Conservation (phyloP, 129 eudicot genomes). For the Ambrosia artemisiifolia region DNA sequence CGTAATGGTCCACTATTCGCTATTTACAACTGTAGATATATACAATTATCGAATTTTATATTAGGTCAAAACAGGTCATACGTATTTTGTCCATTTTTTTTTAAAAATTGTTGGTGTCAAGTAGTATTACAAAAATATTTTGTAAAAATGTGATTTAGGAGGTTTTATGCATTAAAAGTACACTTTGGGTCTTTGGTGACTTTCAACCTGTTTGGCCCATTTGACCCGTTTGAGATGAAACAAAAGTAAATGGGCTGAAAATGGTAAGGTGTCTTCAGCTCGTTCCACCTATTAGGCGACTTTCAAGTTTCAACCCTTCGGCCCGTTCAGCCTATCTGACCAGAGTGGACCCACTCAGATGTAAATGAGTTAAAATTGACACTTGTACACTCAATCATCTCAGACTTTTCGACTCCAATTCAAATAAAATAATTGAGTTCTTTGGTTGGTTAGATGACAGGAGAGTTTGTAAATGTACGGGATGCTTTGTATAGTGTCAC, state of each 20-base stretch:
- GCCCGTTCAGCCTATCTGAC: background rate
- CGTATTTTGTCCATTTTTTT: background rate
- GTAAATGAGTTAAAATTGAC: background rate
- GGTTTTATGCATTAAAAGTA: background rate
- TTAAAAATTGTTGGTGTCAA: background rate
- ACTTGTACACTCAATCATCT: background rate
- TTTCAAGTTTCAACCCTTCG: background rate
- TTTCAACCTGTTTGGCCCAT: background rate
- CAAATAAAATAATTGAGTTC: background rate
- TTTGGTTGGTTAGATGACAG: constrained; percentile 49
- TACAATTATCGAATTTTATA: background rate
- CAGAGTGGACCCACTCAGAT: background rate
- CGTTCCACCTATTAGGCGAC: background rate
- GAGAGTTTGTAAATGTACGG: constrained; percentile 56
- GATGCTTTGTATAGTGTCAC: constrained; percentile 61
- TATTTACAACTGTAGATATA: too few species aligned
- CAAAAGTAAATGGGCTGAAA: background rate
- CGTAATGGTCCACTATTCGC: too few species aligned
- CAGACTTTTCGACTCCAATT: background rate
- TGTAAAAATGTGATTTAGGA: background rate
- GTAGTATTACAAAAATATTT: background rate
- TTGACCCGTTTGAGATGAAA: background rate
- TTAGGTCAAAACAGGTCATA: background rate
- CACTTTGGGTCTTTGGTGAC: background rate
- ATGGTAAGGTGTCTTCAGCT: background rate